Conservation (phyloP, 2,329 filamentous ascomycete genomes). For the Fusarium domesticum region DNA sequence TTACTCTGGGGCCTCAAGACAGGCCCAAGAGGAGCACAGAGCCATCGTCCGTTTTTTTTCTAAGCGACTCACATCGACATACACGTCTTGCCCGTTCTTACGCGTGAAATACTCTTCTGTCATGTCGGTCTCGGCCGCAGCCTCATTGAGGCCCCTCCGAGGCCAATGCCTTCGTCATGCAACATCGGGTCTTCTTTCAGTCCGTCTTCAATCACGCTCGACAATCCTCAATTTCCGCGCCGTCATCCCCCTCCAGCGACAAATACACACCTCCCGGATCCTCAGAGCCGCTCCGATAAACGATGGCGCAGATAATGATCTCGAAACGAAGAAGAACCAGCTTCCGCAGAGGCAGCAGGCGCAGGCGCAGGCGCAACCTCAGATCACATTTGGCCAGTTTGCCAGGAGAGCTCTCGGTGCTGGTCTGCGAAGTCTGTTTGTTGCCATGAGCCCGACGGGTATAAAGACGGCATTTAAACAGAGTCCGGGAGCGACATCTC, state of each 20-base stretch:
- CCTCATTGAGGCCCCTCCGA: constrained; percentile 35
- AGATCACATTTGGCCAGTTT: constrained; percentile 34
- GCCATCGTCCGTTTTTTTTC: neutral
- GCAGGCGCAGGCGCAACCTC: constrained; percentile 17
- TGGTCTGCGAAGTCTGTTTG: constrained; percentile 35
- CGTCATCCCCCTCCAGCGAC: constrained; percentile 31
- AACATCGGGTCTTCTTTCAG: constrained; percentile 31
- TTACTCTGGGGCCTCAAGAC: too few relatives aligned
- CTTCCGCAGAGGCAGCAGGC: constrained; percentile 25
- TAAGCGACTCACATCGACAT: too few relatives aligned
- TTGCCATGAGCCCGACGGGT: constrained; percentile 36
- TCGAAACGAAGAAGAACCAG: constrained; percentile 21
- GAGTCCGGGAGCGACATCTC: constrained; percentile 30
- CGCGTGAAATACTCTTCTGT: constrained; percentile 2
- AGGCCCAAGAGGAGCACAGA: too few relatives aligned
- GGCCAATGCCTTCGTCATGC: constrained; percentile 31
- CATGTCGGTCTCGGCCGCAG: constrained; percentile 36
- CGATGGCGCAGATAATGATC: constrained; percentile 9
- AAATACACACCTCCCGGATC: constrained; percentile 28
- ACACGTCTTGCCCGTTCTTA: neutral
- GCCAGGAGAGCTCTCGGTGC: constrained; percentile 32
- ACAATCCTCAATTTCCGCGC: constrained; percentile 30
- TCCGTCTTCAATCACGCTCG: constrained; percentile 32
- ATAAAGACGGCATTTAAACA: constrained; percentile 36
- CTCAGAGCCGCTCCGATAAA: constrained; percentile 9